Conservation (phyloP, 1,139 yeast genomes). For the Barnettozyma hawaiiensis region DNA sequence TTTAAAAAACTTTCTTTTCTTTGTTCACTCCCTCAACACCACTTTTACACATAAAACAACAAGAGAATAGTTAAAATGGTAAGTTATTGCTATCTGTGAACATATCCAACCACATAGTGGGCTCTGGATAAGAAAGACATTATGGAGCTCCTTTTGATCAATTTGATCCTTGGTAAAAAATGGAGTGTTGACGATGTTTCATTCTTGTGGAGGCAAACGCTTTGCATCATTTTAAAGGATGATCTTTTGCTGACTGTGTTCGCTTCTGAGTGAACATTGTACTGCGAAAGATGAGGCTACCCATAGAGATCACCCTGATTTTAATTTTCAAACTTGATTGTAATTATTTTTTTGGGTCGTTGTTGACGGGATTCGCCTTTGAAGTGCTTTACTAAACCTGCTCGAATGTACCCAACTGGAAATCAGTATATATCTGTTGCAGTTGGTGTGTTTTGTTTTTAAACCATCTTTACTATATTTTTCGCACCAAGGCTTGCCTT, state of each 20-base stretch:
- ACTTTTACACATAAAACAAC: not conserved
- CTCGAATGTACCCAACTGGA: constrained; percentile 1
- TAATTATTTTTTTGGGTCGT: not conserved
- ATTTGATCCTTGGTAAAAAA: not conserved
- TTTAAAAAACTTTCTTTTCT: not conserved
- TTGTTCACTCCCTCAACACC: not conserved
- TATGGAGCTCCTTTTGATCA: constrained; percentile 9
- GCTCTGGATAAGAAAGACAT: constrained; percentile 5
- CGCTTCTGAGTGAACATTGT: not conserved
- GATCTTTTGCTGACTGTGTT: not conserved
- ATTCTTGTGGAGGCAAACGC: not conserved
- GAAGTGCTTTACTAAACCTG: not conserved
- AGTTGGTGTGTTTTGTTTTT: not conserved
- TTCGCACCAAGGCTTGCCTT: constrained; percentile 1
- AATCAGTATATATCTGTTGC: not conserved
- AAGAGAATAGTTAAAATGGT: constrained; percentile 8
- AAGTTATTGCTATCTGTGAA: constrained; percentile 1
- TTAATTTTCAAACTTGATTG: no score
- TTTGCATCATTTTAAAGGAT: not conserved
- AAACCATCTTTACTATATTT: not conserved
- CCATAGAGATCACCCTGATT: not conserved
- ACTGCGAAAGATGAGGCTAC: not conserved
- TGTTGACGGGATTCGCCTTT: not conserved
- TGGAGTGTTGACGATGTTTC: constrained; percentile 12
- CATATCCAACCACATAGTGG: constrained; percentile 4